phyloP scores from a whole-genome alignment of 164 flowering plant genomes.

The Amborella trichopoda region DNA sequence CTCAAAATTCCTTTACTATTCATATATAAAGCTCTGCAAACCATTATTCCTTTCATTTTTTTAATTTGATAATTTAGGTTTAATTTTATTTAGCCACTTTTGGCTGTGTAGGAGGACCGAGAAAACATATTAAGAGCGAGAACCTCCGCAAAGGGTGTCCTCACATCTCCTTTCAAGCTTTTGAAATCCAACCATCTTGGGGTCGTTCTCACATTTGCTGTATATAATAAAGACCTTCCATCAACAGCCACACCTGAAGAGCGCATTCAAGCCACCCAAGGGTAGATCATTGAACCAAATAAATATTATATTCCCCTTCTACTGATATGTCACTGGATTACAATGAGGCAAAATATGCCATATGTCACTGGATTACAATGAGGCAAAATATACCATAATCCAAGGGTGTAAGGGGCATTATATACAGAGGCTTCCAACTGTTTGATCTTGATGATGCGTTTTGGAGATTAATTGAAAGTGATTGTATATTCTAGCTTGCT shows the following conservation, averaged over 20 bases:
- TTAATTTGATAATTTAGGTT: no score
- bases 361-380: background rate
- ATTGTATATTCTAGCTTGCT: no score
- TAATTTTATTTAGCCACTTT: no score
- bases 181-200: slow-evolving; percentile 87
- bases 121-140: slow-evolving; percentile 91
- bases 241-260: slow-evolving; percentile 64
- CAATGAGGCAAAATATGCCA: background rate
- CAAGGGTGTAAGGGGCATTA: no score
- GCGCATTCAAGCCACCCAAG: slow-evolving; percentile 65
- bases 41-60: no score
- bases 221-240: slow-evolving; percentile 56
- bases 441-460: no score
- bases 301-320: slow-evolving; percentile 2
- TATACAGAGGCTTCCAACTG: no score
- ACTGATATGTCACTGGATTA: background rate
- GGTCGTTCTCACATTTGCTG: slow-evolving; percentile 91
- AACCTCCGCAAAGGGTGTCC: slow-evolving; percentile 84
- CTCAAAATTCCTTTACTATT: no score
- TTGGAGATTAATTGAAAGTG: no score
- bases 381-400: no score
- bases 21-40: no score
- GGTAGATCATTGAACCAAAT: no score
- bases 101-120: slow-evolving; percentile 74
- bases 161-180: slow-evolving; percentile 88